Conservation (phyloP, 2,329 filamentous ascomycete genomes). For the Cadophora malorum region DNA sequence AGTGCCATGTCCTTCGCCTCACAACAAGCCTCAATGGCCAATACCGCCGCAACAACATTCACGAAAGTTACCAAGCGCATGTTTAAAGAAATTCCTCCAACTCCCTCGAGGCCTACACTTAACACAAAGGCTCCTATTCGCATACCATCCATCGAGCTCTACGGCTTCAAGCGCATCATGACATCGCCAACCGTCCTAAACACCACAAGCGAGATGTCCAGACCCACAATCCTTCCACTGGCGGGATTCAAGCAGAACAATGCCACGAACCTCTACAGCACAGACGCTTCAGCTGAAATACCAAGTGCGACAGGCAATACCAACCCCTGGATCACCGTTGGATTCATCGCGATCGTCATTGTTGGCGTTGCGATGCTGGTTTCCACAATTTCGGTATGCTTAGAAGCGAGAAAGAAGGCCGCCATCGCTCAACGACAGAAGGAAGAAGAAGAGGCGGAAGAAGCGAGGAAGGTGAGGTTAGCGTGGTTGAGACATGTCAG, state of each 20-base stretch:
- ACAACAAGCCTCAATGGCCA: not conserved
- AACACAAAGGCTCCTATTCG: not conserved
- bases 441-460: not conserved
- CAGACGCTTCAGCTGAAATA: not conserved
- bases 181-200: not conserved
- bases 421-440: not conserved
- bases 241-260: not conserved
- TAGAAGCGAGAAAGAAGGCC: not conserved
- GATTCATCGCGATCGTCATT: not conserved
- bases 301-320: not conserved
- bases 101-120: not conserved
- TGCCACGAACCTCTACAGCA: not conserved
- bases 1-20: not conserved
- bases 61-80: not conserved
- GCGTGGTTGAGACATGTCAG: not conserved
- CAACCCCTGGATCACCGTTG: not conserved
- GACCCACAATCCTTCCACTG: not conserved
- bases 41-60: not conserved
- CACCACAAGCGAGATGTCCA: not conserved
- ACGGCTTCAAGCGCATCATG: conserved; percentile 4
- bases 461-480: not conserved
- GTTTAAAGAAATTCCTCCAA: not conserved
- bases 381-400: not conserved
- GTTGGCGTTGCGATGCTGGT: not conserved
- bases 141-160: not conserved